Percentiles rank a stretch among this genome's conserved stretches.
These are phyloP conservation scores for Cryptosporidium felis DNA, from an alignment of 169 alveolate genomes.

Conservation along the genomic window DNA sequence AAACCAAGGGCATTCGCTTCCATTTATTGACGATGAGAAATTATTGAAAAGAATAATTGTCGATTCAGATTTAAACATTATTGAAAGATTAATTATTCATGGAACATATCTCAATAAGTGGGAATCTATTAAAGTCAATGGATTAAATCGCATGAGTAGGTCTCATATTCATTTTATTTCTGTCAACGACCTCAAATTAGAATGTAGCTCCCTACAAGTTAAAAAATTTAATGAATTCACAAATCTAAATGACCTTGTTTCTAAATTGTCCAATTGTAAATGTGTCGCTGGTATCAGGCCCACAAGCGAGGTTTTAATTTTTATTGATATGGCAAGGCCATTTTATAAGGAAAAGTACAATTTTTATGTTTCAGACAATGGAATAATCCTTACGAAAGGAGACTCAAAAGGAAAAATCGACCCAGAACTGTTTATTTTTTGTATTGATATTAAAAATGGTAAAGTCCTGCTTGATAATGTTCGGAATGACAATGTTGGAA, in stretches of 20 bases:
- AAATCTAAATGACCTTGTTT: constrained; percentile 6
- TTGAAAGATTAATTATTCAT: constrained; percentile 43
- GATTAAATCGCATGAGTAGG: constrained; percentile 36
- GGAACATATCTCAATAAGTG: constrained; percentile 40
- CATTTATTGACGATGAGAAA: constrained; percentile 20
- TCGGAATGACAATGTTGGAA: background rate
- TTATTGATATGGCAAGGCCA: constrained; percentile 3
- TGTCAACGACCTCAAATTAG: constrained; percentile 5
- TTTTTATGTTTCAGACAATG: constrained; percentile 28
- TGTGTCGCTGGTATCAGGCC: constrained; percentile 23
- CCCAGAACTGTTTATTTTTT: constrained; percentile 14
- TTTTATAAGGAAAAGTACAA: background rate
- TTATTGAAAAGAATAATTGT: background rate
- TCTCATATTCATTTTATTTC: constrained; percentile 53
- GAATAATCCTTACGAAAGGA: constrained; percentile 21
- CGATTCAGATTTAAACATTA: background rate
- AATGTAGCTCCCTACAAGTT: too few relatives aligned
- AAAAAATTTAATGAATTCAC: constrained; percentile 4
- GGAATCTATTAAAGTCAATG: constrained; percentile 11
- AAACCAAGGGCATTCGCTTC: constrained; percentile 67
- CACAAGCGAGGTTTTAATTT: constrained; percentile 3
- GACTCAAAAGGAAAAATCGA: constrained; percentile 3
- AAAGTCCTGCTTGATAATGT: constrained; percentile 10
- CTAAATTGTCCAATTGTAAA: background rate
- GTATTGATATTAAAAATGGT: constrained; percentile 37